Base-by-base conservation (phyloP, 305 asterid genomes). In the Fraxinus greggii region DNA sequence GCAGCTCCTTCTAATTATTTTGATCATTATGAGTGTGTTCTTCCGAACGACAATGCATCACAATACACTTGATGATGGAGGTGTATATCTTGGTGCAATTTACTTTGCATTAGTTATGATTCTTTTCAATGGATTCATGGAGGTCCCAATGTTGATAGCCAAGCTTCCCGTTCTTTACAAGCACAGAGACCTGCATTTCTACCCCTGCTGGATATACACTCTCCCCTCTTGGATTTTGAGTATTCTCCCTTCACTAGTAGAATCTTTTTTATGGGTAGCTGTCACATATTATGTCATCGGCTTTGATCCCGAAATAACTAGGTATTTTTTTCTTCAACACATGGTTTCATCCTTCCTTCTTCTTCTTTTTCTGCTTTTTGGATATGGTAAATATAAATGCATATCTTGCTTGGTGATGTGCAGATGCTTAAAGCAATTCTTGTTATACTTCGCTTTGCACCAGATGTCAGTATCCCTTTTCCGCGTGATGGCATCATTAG, bases 401-500 rank as follows among this genome's bases (percentile, higher is more conserved):
- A 80, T 78, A 72, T 80, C 75, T 84, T 72, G 59, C 79, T 78
- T 87, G 76, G 59, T 83, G 56, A 51, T 74, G 72, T 61, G 77
- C 92, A 93, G 97, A 84, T 93, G 92, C 85, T 7, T 93, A 51
- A 77, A 81, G 77, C 97, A 92, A 86, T 89, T 93, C 82, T 80
- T 93, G 85, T 63, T 90, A 32, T 93, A 88, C 86, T 86, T 92
- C 89, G 75, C 91, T 75, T 87, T 92, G 89, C 97, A 93, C 86
- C 96, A 92, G 86, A 93, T 91, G 97, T 92, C 96, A 23, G 90
- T 90, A 76, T 89, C 92, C 54, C 93, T 93, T 80, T 93, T 93
- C 76, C 96, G 97, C 0, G 90, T 93, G 86, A 93, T 92, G 97
- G 97, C 95, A 61, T 89, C 97, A 61, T 83, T 93, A 83, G 97